These are phyloP conservation scores for Polygonum aviculare DNA, from an alignment of 148 eudicot species.

Conservation along the genomic window DNA sequence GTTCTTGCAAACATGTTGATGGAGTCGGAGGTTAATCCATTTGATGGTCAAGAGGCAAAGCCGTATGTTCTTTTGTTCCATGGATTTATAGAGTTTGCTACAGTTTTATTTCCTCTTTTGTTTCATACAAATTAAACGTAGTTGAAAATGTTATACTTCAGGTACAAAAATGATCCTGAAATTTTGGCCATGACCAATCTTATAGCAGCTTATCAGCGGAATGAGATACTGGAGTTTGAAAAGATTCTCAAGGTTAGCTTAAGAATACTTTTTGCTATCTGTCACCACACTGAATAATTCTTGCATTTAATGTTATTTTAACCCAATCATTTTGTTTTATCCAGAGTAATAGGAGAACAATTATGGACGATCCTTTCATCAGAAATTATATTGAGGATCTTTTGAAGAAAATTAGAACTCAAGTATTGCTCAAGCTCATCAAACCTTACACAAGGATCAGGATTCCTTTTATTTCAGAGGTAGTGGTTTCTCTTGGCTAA, in stretches of 20 bases:
- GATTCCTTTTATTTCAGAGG: slow-evolving; percentile 94
- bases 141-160: slow-evolving; percentile 20
- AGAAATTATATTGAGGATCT: slow-evolving; percentile 95
- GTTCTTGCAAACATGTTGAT: slow-evolving; percentile 95
- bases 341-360: slow-evolving; percentile 89
- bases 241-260: slow-evolving; percentile 75
- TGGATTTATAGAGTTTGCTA: not conserved
- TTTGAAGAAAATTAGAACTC: slow-evolving; percentile 88
- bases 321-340: not conserved
- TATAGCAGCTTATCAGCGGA: slow-evolving; percentile 94
- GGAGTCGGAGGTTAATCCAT: slow-evolving; percentile 97
- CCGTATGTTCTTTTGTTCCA: slow-evolving; percentile 49
- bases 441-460: slow-evolving; percentile 98
- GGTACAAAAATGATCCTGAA: slow-evolving; percentile 97
- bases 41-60: slow-evolving; percentile 98
- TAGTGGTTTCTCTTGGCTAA: slow-evolving; percentile 12
- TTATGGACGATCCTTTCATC: slow-evolving; percentile 94
- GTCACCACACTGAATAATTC: not conserved
- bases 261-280: not conserved
- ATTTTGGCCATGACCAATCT: slow-evolving; percentile 95
- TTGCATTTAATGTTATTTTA: not conserved
- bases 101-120: not conserved
- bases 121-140: not conserved
- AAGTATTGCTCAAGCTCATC: slow-evolving; percentile 94
- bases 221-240: slow-evolving; percentile 91